Evolutionary conservation across 2,329 filamentous ascomycete species (phyloP).

Genomic region (Pestalotiopsis sp.): DNA sequence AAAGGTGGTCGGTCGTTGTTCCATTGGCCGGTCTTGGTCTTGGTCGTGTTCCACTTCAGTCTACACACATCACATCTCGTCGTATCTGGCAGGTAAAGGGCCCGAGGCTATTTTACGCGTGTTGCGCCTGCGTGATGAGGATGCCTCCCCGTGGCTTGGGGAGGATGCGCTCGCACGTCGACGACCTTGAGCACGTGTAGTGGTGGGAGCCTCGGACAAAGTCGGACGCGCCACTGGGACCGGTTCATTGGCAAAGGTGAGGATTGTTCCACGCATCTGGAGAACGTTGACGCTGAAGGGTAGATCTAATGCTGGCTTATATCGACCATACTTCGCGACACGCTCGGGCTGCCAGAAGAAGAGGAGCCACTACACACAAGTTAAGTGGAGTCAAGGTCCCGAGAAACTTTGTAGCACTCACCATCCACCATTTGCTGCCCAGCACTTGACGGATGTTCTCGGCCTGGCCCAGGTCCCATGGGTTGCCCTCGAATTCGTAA

Average conservation of each 20-base stretch:
- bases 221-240: neutral
- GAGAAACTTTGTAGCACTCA: neutral
- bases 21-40: too few species aligned
- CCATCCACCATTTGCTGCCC: neutral
- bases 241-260: neutral
- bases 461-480: too few species aligned
- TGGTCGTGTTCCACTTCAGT: too few species aligned
- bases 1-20: too few species aligned
- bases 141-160: constrained; percentile 13
- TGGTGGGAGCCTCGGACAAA: neutral
- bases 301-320: constrained; percentile 16
- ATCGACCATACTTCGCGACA: constrained; percentile 18
- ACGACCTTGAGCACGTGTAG: neutral
- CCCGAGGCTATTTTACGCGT: neutral
- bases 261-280: neutral
- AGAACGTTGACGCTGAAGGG: constrained; percentile 16
- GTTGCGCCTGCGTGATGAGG: neutral
- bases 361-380: constrained; percentile 16
- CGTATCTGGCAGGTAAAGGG: neutral
- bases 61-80: neutral
- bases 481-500: too few species aligned
- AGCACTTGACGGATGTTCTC: too few species aligned
- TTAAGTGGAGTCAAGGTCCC: neutral
- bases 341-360: constrained; percentile 18
- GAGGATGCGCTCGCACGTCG: constrained; percentile 10